These are phyloP conservation scores for Xylariaceae sp. DNA, from an alignment of 2,329 filamentous ascomycete species.

Conservation along the genomic window DNA sequence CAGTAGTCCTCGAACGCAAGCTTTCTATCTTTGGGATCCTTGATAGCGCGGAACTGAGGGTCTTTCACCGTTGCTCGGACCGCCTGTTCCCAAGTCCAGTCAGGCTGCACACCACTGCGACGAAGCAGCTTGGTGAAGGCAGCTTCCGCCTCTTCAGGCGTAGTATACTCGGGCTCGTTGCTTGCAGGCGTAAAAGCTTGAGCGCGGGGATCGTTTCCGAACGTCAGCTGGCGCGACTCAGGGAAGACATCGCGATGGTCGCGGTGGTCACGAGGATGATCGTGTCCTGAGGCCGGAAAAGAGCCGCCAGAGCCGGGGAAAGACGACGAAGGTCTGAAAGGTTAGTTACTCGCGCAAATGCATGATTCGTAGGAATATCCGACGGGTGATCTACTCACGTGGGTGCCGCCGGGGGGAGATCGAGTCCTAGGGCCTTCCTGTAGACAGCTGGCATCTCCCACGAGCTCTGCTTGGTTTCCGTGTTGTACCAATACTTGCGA, in stretches of 20 bases:
- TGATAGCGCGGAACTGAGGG: constrained; percentile 85
- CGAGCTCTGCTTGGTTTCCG: constrained; percentile 82
- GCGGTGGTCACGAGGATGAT: constrained; percentile 33
- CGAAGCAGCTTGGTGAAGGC: constrained; percentile 89
- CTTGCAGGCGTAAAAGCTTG: constrained; percentile 57
- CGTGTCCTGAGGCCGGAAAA: constrained; percentile 19
- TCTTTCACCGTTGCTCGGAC: constrained; percentile 84
- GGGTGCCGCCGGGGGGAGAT: constrained; percentile 41
- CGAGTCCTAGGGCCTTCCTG: constrained; percentile 65
- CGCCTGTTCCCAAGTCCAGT: constrained; percentile 90
- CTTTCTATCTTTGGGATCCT: constrained; percentile 86
- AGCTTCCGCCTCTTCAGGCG: constrained; percentile 80
- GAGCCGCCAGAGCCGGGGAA: constrained; percentile 40
- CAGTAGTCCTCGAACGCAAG: constrained; percentile 93
- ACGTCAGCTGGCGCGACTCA: constrained; percentile 55
- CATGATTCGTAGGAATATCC: neutral
- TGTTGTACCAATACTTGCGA: constrained; percentile 93
- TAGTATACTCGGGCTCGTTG: constrained; percentile 72
- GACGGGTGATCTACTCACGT: constrained; percentile 32
- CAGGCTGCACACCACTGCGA: constrained; percentile 77
- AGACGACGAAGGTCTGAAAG: constrained; percentile 35
- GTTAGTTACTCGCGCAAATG: constrained; percentile 1
- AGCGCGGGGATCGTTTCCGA: constrained; percentile 50
- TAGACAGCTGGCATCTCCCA: constrained; percentile 91
- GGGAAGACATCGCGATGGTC: constrained; percentile 38